Conservation (phyloP, 345 rosid genomes). For the Salix dunnii region DNA sequence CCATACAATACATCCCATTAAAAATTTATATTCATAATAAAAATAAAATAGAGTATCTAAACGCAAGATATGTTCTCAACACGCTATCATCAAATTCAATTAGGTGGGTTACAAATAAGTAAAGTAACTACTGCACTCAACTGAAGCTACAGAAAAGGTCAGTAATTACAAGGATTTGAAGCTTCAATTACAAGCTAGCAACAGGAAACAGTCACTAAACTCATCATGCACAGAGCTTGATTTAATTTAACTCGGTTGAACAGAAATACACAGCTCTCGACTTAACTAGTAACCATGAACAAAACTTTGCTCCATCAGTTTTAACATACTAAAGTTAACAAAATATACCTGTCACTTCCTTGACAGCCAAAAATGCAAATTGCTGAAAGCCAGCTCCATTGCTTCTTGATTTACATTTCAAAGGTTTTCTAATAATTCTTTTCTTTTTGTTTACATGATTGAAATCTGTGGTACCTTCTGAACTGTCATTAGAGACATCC, state of each 20-base stretch:
- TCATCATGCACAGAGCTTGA: not conserved
- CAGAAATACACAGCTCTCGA: not conserved
- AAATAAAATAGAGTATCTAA: not conserved
- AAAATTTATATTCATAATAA: not conserved
- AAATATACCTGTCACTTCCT: conserved; percentile 49
- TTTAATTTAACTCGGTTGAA: not conserved
- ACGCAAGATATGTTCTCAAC: not conserved
- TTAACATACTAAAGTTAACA: not conserved
- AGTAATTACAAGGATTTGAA: not conserved
- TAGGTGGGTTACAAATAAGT: not conserved
- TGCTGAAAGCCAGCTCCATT: conserved; percentile 43
- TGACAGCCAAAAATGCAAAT: conserved; percentile 59
- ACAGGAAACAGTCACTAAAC: not conserved
- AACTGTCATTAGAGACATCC: conserved; percentile 19
- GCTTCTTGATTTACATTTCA: conserved; percentile 17
- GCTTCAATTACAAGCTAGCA: not conserved
- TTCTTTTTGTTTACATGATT: conserved; percentile 33
- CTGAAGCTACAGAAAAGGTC: not conserved
- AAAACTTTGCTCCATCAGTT: too few species aligned
- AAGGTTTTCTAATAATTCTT: conserved; percentile 23
- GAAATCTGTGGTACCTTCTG: conserved; percentile 19
- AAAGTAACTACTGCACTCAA: not conserved
- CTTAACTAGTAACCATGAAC: not conserved
- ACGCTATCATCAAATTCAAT: not conserved
- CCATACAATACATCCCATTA: not conserved